These are phyloP conservation scores for Exophiala lecanii-corni DNA, from an alignment of 2,329 filamentous ascomycete genomes.

Conservation along the genomic window DNA sequence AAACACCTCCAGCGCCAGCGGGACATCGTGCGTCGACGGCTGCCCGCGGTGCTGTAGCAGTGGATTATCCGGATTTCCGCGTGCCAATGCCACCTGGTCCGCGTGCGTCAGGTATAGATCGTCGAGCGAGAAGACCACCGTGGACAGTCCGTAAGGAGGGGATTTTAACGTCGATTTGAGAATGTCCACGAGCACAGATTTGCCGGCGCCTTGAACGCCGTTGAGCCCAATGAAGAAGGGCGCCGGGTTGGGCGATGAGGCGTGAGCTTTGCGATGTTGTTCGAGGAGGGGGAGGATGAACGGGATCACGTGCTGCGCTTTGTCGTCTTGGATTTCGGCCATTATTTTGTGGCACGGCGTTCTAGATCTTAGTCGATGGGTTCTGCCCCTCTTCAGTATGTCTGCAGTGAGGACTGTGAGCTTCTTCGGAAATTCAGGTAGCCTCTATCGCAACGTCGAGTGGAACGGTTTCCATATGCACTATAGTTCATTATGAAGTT, in stretches of 20 bases:
- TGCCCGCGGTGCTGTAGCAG: slow-evolving; percentile 79
- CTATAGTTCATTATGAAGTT: no score
- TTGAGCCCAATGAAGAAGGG: slow-evolving; percentile 87
- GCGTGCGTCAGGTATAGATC: slow-evolving; percentile 79
- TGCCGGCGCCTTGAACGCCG: slow-evolving; percentile 86
- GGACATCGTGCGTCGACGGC: slow-evolving; percentile 75
- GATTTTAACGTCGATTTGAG: slow-evolving; percentile 59
- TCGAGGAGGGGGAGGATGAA: slow-evolving; percentile 64
- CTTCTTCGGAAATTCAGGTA: no score
- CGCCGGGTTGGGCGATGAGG: slow-evolving; percentile 36
- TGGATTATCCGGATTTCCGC: slow-evolving; percentile 63
- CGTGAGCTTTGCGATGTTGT: slow-evolving; percentile 44
- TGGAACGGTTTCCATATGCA: no score
- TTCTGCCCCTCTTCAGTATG: no score
- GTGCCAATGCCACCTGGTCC: slow-evolving; percentile 62
- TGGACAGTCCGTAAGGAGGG: slow-evolving; percentile 55
- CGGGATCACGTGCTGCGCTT: slow-evolving; percentile 69
- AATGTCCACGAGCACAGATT: slow-evolving; percentile 75
- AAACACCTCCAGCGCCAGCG: slow-evolving; percentile 61
- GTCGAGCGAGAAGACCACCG: slow-evolving; percentile 75
- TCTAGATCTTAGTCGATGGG: no score
- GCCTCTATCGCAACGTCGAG: no score
- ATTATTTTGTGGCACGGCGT: no score
- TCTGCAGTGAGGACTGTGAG: no score
- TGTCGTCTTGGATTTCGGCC: slow-evolving; percentile 65